A percentile compares a stretch with the other conserved stretches of the same genome.
These are phyloP conservation scores for Ceratobasidium sp. DNA, from an alignment of 1,284 basidiomycete species.

Conservation along the genomic window DNA sequence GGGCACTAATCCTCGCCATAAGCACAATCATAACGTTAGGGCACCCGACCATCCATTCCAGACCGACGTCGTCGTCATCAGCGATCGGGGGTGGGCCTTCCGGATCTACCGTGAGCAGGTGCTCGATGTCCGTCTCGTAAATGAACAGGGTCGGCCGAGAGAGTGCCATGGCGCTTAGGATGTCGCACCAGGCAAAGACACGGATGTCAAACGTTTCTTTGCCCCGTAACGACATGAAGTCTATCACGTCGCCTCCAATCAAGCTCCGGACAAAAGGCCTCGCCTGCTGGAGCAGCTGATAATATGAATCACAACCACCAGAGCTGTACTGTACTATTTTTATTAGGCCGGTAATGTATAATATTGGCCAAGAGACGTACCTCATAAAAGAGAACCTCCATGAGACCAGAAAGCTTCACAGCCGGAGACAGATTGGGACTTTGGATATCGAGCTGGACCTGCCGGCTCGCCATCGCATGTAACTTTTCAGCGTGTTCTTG, in stretches of 20 bases:
- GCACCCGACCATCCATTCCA: conserved; percentile 43
- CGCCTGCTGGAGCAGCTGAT: conserved; percentile 31
- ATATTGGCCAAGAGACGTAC: neutral
- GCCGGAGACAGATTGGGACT: conserved; percentile 26
- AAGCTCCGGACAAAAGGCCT: conserved; percentile 32
- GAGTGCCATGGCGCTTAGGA: conserved; percentile 41
- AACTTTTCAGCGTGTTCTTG: conserved; percentile 33
- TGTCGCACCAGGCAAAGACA: conserved; percentile 42
- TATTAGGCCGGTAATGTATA: neutral
- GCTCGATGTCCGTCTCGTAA: conserved; percentile 42
- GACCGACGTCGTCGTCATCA: conserved; percentile 38
- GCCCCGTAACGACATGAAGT: conserved; percentile 41
- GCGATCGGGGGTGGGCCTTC: conserved; percentile 20
- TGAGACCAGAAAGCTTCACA: conserved; percentile 30
- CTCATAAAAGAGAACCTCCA: conserved; percentile 43
- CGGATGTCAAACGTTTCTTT: conserved; percentile 43
- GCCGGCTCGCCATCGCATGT: conserved; percentile 24
- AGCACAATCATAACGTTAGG: conserved; percentile 41
- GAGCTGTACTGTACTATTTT: conserved; percentile 37
- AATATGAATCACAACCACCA: conserved; percentile 39
- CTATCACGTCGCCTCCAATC: conserved; percentile 29
- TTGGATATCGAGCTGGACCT: conserved; percentile 31
- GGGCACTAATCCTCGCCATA: conserved; percentile 38
- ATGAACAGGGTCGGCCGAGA: conserved; percentile 34
- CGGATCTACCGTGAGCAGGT: conserved; percentile 25